These are phyloP conservation scores for Fusarium nurragi DNA, from an alignment of 2,329 filamentous ascomycete genomes.

Conservation along the genomic window DNA sequence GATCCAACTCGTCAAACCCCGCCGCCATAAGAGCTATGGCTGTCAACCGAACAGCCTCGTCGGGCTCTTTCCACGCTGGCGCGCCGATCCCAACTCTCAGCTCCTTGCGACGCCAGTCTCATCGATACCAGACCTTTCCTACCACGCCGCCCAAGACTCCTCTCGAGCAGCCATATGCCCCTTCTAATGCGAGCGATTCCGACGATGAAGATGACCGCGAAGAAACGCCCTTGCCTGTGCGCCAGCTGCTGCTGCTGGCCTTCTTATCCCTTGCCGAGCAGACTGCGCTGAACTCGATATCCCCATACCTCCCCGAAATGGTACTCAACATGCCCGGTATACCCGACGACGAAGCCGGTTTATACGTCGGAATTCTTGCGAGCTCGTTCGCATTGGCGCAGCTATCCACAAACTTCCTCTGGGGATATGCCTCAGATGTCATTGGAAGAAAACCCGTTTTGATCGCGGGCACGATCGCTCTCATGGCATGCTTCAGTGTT, in stretches of 20 bases:
- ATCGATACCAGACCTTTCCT: conserved; percentile 85
- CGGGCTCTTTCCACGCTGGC: conserved; percentile 63
- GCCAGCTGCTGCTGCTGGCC: conserved; percentile 85
- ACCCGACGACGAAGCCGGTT: conserved; percentile 72
- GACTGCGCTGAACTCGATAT: conserved; percentile 95
- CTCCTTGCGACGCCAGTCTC: conserved; percentile 52
- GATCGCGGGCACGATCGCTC: conserved; percentile 81
- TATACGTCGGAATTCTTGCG: conserved; percentile 91
- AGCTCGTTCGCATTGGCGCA: conserved; percentile 93
- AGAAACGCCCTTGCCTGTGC: conserved; percentile 80
- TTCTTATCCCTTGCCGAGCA: conserved; percentile 92
- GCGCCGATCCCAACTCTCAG: conserved; percentile 56
- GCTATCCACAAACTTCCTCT: conserved; percentile 83
- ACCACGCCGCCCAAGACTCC: conserved; percentile 76
- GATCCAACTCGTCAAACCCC: conserved; percentile 11
- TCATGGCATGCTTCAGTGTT: conserved; percentile 80
- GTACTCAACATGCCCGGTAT: conserved; percentile 85
- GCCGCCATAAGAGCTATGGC: conserved; percentile 16
- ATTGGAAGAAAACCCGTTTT: conserved; percentile 79
- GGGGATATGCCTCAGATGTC: conserved; percentile 68
- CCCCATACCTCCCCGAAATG: conserved; percentile 95
- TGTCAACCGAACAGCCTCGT: conserved; percentile 45
- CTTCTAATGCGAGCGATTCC: conserved; percentile 41
- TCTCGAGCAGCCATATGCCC: conserved; percentile 57
- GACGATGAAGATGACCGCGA: conserved; percentile 52